phyloP scores from a whole-genome alignment of 495 filamentous ascomycete species.

The Penicillium diatomitis region DNA sequence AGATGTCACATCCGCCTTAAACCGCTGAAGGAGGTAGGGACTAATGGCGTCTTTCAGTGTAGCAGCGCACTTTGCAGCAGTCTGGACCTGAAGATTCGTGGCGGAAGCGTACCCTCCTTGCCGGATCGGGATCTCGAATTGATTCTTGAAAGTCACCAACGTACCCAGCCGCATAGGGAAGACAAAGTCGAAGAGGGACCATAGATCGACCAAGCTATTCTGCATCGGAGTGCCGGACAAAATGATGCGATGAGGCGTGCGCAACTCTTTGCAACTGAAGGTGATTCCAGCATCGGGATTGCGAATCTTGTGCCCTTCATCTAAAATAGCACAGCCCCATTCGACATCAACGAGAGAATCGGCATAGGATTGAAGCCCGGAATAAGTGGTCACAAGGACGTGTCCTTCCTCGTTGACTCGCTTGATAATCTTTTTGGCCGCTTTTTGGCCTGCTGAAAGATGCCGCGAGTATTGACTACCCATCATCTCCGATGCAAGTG shows the following conservation, averaged over 20 bases:
- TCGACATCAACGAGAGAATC: constrained; percentile 67
- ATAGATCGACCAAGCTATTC: constrained; percentile 92
- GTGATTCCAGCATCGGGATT: constrained; percentile 92
- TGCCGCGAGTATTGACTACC: constrained; percentile 21
- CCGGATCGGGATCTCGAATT: constrained; percentile 88
- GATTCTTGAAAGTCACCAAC: constrained; percentile 74
- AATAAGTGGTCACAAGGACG: constrained; percentile 89
- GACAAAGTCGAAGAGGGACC: constrained; percentile 95
- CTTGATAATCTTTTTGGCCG: constrained; percentile 69
- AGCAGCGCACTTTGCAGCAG: constrained; percentile 81
- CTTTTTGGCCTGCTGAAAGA: constrained; percentile 44
- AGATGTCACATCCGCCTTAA: constrained; percentile 87
- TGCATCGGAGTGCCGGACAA: constrained; percentile 96
- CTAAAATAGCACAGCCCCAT: constrained; percentile 90
- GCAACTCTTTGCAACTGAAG: constrained; percentile 83
- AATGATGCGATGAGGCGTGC: constrained; percentile 81
- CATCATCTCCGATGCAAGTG: constrained; percentile 36
- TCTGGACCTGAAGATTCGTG: constrained; percentile 83
- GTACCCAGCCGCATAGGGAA: constrained; percentile 93
- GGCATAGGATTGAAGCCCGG: constrained; percentile 80
- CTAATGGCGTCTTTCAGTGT: constrained; percentile 85
- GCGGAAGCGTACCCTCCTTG: constrained; percentile 91
- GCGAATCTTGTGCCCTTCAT: constrained; percentile 95
- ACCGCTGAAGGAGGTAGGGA: constrained; percentile 83
- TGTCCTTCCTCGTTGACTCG: constrained; percentile 80